Conservation (phyloP, 2,329 filamentous ascomycete genomes). For the Hypoxylon sp. region DNA sequence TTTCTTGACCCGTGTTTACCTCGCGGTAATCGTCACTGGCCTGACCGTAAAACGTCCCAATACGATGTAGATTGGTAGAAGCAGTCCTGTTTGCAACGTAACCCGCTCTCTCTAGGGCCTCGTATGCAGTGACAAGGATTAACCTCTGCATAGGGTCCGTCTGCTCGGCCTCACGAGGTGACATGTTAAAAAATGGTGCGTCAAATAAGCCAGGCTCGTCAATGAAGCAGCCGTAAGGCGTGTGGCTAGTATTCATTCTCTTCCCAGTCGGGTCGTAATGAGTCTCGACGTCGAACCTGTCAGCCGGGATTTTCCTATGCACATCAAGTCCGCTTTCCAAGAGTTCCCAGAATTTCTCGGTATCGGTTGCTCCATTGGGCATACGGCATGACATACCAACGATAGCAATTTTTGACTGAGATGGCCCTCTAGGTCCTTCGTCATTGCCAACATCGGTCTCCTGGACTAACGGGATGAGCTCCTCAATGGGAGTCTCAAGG, state of each 20-base stretch:
- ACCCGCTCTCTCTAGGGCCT: conserved; percentile 75
- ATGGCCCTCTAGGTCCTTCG: conserved; percentile 19
- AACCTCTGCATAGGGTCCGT: conserved; percentile 77
- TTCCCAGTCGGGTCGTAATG: conserved; percentile 74
- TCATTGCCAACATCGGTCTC: neutral
- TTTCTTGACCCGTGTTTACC: conserved; percentile 73
- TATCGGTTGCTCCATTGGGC: conserved; percentile 70
- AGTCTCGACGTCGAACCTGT: conserved; percentile 56
- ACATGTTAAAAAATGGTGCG: conserved; percentile 48
- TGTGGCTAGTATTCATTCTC: conserved; percentile 68
- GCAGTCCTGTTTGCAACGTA: conserved; percentile 44
- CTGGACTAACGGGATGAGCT: conserved; percentile 4
- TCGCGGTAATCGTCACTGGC: conserved; percentile 66
- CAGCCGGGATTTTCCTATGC: conserved; percentile 67
- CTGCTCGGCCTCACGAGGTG: conserved; percentile 46
- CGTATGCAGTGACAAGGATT: conserved; percentile 75
- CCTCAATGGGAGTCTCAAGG: conserved; percentile 1
- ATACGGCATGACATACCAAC: conserved; percentile 76
- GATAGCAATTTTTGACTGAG: conserved; percentile 73
- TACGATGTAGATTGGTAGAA: conserved; percentile 35
- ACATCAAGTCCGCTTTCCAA: conserved; percentile 74
- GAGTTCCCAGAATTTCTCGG: conserved; percentile 74
- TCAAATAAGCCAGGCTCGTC: conserved; percentile 47
- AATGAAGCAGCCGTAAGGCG: conserved; percentile 25
- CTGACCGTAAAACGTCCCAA: conserved; percentile 47